Evolutionary conservation across 257 asterid genomes (phyloP).

Genomic region (Solanum okadae): DNA sequence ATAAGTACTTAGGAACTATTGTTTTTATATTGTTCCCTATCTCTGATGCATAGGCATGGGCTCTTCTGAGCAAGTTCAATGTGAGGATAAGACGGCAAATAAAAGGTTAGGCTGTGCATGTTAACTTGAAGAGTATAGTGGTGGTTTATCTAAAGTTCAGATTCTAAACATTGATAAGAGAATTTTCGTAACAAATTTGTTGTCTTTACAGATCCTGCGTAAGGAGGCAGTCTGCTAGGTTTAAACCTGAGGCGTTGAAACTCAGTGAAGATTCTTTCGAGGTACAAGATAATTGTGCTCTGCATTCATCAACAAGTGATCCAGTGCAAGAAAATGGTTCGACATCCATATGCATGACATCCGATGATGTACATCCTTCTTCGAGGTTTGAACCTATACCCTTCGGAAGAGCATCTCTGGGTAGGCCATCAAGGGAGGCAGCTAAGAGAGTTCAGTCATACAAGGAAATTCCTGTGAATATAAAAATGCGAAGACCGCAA

Average conservation of each 20-base stretch:
- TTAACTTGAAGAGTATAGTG: not conserved
- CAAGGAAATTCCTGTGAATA: conserved; percentile 50
- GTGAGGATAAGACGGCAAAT: conserved; percentile 20
- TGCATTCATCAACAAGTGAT: conserved; percentile 6
- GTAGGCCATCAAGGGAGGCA: conserved; percentile 63
- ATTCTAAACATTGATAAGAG: not conserved
- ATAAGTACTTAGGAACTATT: not conserved
- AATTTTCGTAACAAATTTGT: not conserved
- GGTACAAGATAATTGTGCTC: conserved; percentile 2
- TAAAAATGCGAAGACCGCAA: conserved; percentile 57
- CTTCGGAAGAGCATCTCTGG: conserved; percentile 25
- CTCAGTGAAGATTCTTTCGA: not conserved
- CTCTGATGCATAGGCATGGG: conserved; percentile 21
- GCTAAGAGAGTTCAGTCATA: conserved; percentile 60
- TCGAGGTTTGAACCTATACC: conserved; percentile 14
- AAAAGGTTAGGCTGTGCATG: conserved; percentile 34
- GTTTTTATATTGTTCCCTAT: conserved; percentile 1
- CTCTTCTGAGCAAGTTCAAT: conserved; percentile 21
- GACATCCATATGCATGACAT: not conserved
- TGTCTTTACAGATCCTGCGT: conserved; percentile 7
- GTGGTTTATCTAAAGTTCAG: not conserved
- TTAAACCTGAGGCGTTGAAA: conserved; percentile 6
- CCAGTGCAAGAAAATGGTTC: conserved; percentile 20
- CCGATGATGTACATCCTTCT: conserved; percentile 2
- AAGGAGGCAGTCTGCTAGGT: conserved; percentile 19